Base-by-base conservation (phyloP, 208 protist genomes). In the Tritrichomonas foetus region DNA sequence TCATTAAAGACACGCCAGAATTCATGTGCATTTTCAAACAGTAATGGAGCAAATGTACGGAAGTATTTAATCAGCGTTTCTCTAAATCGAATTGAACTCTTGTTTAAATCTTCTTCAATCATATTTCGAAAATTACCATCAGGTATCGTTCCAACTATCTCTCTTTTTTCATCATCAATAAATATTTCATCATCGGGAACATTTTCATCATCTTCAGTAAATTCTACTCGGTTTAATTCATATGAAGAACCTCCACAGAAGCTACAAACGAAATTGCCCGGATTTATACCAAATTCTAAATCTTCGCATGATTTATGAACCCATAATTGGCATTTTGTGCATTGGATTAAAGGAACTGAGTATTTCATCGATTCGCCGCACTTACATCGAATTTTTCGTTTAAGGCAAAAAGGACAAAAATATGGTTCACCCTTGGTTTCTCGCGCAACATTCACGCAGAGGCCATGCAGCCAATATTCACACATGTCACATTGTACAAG, bases 251-350 rank as follows among this genome's bases (percentile, higher is more conserved):
- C 44, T 14, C 47, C 41, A 27, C 78, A 89, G 1, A 53, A 47
- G 27, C 27, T 57, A 16, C 78, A 89, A 57, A 89, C 47, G 39
- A 89, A 89, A 13, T 25, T 25, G 14, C 57, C 44, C 0, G 78
- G 78, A 57, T 44, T 89, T 39, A 89, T 89, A 2, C 78, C 78
- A 57, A 61, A 89, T 22, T 49, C 78, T 14, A 89, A 20, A 5
- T 49, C 47, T 89, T 89, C 78, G 27, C 78, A 89, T 50, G n/a
- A 47, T 36, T 89, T 89, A 50, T 89, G 78, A n/a, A 89, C 9
- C 1, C 44, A 61, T 20, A 89, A n/a, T 50, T 53, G 33, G 27
- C 47, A 89, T n/a, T 53, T 16, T 11, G 47, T 44, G 20, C 47
- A 89, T 57, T 57, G 47, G n/a, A 89, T 49, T 11, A 89, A 22